phyloP scores from a whole-genome alignment of 257 asterid species.

The Gentiana dahurica region DNA sequence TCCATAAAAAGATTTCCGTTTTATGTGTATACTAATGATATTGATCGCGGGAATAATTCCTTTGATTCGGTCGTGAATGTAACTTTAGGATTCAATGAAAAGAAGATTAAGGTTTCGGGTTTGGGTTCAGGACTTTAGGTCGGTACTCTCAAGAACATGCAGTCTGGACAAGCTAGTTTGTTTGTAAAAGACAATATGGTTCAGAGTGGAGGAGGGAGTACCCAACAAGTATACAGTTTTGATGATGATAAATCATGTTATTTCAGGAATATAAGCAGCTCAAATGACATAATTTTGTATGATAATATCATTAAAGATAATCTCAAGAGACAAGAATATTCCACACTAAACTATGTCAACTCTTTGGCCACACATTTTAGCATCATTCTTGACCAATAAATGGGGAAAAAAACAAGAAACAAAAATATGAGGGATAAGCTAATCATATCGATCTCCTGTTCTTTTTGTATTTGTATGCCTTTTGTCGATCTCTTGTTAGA shows the following conservation, averaged over 20 bases:
- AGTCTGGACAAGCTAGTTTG: constrained; percentile 41
- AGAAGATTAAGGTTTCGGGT: constrained; percentile 20
- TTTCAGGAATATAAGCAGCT: constrained; percentile 57
- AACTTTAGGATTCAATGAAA: constrained; percentile 38
- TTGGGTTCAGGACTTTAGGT: constrained; percentile 17
- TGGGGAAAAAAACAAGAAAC: too few relatives aligned
- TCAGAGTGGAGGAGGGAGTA: constrained; percentile 41
- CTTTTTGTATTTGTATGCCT: too few relatives aligned
- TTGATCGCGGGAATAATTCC: constrained; percentile 32
- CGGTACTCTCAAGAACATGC: constrained; percentile 38
- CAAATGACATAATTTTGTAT: constrained; percentile 48
- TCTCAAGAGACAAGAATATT: too few relatives aligned
- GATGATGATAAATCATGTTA: constrained; percentile 35
- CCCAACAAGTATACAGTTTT: constrained; percentile 28
- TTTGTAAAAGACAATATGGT: constrained; percentile 46
- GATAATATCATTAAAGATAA: constrained; percentile 22
- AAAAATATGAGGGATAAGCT: too few relatives aligned
- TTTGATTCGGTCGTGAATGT: constrained; percentile 41
- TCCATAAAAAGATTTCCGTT: constrained; percentile 33
- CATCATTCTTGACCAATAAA: too few relatives aligned
- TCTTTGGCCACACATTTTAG: too few relatives aligned
- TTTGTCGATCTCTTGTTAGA: too few relatives aligned
- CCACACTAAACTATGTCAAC: too few relatives aligned
- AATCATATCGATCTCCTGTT: too few relatives aligned
- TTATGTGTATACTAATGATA: constrained; percentile 23